Conservation (phyloP, 441 rosid genomes). For the Omphalea diandra region DNA sequence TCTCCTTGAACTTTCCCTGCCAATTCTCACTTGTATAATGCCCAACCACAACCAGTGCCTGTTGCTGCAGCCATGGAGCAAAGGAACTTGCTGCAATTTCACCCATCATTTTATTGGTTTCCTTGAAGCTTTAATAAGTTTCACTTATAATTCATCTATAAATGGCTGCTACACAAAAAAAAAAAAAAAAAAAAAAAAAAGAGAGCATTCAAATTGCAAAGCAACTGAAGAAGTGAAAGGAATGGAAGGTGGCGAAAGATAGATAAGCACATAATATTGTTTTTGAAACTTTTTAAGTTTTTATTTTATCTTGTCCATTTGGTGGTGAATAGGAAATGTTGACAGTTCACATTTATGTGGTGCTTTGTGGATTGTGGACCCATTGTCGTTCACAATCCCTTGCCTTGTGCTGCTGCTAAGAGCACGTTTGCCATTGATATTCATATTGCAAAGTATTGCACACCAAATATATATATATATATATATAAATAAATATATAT, state of each 20-base stretch:
- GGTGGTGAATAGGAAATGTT: too few species aligned
- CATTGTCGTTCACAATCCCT: background rate
- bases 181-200: background rate
- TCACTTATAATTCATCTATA: background rate
- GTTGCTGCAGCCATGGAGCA: slow-evolving; percentile 28
- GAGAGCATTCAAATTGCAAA: too few species aligned
- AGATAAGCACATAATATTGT: slow-evolving; percentile 9
- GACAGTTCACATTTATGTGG: background rate
- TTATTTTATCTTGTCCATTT: slow-evolving; percentile 7
- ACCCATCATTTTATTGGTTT: slow-evolving; percentile 29
- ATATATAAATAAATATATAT: too few species aligned
- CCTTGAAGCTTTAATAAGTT: background rate
- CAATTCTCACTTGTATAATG: slow-evolving; percentile 16
- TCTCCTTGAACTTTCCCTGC: slow-evolving; percentile 22
- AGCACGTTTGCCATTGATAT: too few species aligned
- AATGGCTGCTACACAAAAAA: background rate
- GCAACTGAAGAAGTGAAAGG: too few species aligned
- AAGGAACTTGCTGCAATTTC: slow-evolving; percentile 30
- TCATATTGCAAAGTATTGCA: too few species aligned
- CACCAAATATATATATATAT: too few species aligned
- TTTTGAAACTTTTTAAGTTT: too few species aligned
- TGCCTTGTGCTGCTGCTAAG: too few species aligned
- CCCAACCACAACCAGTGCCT: slow-evolving; percentile 10
- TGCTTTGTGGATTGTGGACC: background rate
- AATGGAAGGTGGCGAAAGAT: background rate